Conservation (phyloP, 116 monocot species). For the Trichopus zeylanicus region DNA sequence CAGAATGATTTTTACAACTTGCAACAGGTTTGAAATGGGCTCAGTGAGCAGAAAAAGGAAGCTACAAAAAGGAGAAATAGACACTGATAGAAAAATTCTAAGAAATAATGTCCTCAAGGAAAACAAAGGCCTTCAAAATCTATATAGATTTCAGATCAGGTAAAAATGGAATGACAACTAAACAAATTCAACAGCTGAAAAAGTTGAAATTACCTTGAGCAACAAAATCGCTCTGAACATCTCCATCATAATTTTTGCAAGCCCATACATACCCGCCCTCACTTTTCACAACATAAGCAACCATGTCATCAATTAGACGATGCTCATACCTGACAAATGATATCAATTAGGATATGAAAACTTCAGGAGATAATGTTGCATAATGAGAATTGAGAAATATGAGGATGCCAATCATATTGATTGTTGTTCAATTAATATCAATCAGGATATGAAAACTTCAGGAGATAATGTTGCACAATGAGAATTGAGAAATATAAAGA, state of each 20-base stretch:
- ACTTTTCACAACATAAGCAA: constrained; percentile 81
- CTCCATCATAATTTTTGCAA: constrained; percentile 89
- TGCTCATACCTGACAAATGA: constrained; percentile 62
- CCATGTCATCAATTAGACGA: constrained; percentile 91
- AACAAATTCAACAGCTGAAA: no score
- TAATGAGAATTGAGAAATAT: no score
- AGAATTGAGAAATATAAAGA: not conserved
- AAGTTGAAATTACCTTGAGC: constrained; percentile 48
- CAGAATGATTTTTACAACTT: no score
- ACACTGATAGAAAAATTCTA: no score
- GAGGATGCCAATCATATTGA: no score
- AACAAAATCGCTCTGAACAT: constrained; percentile 84
- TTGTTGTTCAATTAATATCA: not conserved
- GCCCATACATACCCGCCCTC: constrained; percentile 89
- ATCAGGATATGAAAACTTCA: not conserved
- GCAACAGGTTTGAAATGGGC: no score
- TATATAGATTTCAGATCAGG: no score
- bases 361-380: not conserved
- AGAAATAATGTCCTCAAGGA: no score
- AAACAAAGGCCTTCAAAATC: no score
- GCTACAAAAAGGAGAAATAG: no score
- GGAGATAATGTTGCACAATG: not conserved
- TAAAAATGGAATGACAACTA: no score
- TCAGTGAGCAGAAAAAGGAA: no score
- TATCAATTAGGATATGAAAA: not conserved